These are phyloP conservation scores for Geoglossum cookeanum DNA, from an alignment of 2,329 filamentous ascomycete species.

Conservation along the genomic window DNA sequence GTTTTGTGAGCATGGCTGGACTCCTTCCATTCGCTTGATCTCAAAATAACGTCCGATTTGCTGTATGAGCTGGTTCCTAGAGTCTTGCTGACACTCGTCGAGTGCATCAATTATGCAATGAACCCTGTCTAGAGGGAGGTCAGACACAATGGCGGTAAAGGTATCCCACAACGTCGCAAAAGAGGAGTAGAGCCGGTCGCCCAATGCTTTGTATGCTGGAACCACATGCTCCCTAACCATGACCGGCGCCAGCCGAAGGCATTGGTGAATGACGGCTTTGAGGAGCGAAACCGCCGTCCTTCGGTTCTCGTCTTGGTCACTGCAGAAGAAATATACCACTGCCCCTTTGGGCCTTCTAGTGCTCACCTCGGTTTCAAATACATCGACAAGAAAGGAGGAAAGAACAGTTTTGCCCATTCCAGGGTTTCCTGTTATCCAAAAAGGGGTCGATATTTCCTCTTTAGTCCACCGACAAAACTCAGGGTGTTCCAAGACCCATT, in stretches of 20 bases:
- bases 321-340: background rate
- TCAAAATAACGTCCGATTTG: background rate
- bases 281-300: background rate
- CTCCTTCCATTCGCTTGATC: background rate
- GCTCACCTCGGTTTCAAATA: background rate
- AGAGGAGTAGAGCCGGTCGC: background rate
- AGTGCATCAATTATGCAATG: background rate
- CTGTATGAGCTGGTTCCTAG: background rate
- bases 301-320: background rate
- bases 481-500: background rate
- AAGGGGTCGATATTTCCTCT: background rate
- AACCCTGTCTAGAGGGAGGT: background rate
- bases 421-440: background rate
- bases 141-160: background rate
- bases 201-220: background rate
- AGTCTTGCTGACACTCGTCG: background rate
- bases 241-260: background rate
- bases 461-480: background rate
- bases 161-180: background rate
- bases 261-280: background rate
- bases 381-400: background rate
- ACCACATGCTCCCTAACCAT: background rate
- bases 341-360: background rate
- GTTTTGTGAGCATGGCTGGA: background rate
- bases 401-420: background rate